phyloP scores from a whole-genome alignment of 2,329 filamentous ascomycete genomes.

The Curvularia eragrostidis region DNA sequence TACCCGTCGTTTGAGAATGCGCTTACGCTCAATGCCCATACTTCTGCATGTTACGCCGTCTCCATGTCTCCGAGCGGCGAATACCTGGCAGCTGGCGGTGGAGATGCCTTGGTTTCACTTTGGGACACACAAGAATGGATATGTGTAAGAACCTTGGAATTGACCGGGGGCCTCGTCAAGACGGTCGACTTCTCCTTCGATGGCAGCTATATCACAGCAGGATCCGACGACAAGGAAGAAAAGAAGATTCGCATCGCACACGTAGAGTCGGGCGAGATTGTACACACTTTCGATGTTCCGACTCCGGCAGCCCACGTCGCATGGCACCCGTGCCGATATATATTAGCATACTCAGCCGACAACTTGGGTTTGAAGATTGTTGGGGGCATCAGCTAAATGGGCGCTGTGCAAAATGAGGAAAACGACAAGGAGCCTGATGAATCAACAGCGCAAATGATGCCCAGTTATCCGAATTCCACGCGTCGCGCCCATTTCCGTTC shows the following conservation, averaged over 20 bases:
- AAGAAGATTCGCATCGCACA: constrained; percentile 73
- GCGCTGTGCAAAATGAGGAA: not conserved
- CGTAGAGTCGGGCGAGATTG: constrained; percentile 74
- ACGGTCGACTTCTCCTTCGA: constrained; percentile 81
- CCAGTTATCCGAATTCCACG: constrained; percentile 14
- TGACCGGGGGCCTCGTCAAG: constrained; percentile 72
- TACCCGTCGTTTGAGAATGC: constrained; percentile 55
- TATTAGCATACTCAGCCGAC: constrained; percentile 73
- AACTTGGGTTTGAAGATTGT: constrained; percentile 71
- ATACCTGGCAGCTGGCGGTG: constrained; percentile 76
- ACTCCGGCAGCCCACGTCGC: constrained; percentile 70
- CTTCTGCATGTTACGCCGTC: constrained; percentile 71
- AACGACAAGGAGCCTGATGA: constrained; percentile 5
- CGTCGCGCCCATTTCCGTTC: constrained; percentile 9
- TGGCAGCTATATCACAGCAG: constrained; percentile 75
- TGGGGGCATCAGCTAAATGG: constrained; percentile 51
- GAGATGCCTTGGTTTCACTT: constrained; percentile 75
- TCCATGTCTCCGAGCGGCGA: constrained; percentile 74
- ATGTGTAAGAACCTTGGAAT: constrained; percentile 72
- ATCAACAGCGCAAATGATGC: constrained; percentile 25
- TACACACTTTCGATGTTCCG: constrained; percentile 73
- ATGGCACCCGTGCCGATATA: constrained; percentile 79
- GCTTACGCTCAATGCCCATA: constrained; percentile 72
- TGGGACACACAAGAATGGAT: constrained; percentile 83
- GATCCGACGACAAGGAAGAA: constrained; percentile 78